Base-by-base conservation (phyloP, 2,329 filamentous ascomycete species). In the Colletotrichum limetticola region DNA sequence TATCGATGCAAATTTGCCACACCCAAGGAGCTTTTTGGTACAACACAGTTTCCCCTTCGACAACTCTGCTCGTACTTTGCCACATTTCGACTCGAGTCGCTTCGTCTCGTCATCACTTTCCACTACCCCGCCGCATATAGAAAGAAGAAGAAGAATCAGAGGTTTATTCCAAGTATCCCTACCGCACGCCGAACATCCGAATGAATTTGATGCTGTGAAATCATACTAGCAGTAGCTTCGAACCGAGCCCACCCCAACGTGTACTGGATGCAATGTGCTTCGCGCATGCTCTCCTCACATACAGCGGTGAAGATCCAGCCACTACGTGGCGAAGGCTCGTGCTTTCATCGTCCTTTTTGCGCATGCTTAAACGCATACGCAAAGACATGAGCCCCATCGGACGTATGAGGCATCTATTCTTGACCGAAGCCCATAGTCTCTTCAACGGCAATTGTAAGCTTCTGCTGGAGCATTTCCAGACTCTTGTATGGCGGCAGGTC, bases 381-480 rank as follows among this genome's bases (percentile, higher is more conserved):
- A n/a, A n/a, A 52, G 37, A 37, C 28, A 59, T 42, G 55, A 22
- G 32, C 28, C 32, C 32, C 64, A 11, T 55, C 11, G 52, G 46
- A 59, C 32, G 14, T 30, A 58, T 35, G 30, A n/a, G 16, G 30
- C 69, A 35, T 59, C 46, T 95, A 99, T 86, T 99, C 97, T 86
- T 99, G 97, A 76, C 97, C 97, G 82, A 99, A 99, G 75, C 97
- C 97, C 87, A 99, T 95, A 0, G 97, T 99, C 86, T 99, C 97
- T 85, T 99, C 97, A 68, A 99, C 97, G 30, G 97, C 97, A 84
- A 98, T 97, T 7, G 95, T 97, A 78, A 99, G 88, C 85, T 99
- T 99, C 80, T 92, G 88, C 81, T 96, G 93, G 76, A 99, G 88
- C 78, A 90, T 91, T 75, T 98, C 96, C 78, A 95, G 89, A 26